phyloP scores from a whole-genome alignment of 441 rosid genomes.

The Adansonia grandidieri region DNA sequence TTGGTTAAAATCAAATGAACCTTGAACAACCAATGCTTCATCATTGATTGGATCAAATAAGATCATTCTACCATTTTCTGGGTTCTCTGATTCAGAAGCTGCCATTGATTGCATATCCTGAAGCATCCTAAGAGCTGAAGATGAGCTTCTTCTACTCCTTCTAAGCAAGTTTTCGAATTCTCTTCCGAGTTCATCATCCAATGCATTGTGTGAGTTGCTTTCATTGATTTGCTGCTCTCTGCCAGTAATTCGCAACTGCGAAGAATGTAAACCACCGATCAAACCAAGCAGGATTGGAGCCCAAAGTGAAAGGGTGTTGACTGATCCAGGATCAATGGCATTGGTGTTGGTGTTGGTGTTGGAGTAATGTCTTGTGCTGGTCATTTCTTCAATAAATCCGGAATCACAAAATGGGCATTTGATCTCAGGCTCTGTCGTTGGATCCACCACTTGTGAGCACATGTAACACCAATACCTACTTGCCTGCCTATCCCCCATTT shows the following conservation, averaged over 20 bases:
- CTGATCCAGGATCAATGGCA: slow-evolving; percentile 41
- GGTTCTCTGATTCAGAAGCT: slow-evolving; percentile 30
- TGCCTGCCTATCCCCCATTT: slow-evolving; percentile 48
- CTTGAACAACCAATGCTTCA: slow-evolving; percentile 47
- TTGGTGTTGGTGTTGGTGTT: neutral
- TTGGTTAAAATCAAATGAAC: slow-evolving; percentile 28
- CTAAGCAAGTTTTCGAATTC: slow-evolving; percentile 42
- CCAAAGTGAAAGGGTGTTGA: slow-evolving; percentile 48
- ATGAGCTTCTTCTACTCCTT: slow-evolving; percentile 40
- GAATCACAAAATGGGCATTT: slow-evolving; percentile 55
- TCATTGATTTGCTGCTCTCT: slow-evolving; percentile 22
- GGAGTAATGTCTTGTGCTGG: slow-evolving; percentile 21
- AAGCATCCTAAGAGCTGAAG: slow-evolving; percentile 37
- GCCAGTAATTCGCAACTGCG: slow-evolving; percentile 27
- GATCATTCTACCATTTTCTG: slow-evolving; percentile 36
- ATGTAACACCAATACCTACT: slow-evolving; percentile 54
- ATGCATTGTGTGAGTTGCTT: slow-evolving; percentile 23
- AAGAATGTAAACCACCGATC: slow-evolving; percentile 44
- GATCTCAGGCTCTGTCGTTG: slow-evolving; percentile 41
- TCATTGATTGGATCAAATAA: slow-evolving; percentile 51
- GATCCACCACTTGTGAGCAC: slow-evolving; percentile 48
- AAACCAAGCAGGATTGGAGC: slow-evolving; percentile 55
- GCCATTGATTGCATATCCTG: slow-evolving; percentile 41
- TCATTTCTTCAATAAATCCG: slow-evolving; percentile 58
- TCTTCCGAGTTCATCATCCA: slow-evolving; percentile 39